Percentiles rank a stretch among this genome's conserved stretches.
Conservation (phyloP, 2,329 filamentous ascomycete species). For the Colletotrichum viniferum region DNA sequence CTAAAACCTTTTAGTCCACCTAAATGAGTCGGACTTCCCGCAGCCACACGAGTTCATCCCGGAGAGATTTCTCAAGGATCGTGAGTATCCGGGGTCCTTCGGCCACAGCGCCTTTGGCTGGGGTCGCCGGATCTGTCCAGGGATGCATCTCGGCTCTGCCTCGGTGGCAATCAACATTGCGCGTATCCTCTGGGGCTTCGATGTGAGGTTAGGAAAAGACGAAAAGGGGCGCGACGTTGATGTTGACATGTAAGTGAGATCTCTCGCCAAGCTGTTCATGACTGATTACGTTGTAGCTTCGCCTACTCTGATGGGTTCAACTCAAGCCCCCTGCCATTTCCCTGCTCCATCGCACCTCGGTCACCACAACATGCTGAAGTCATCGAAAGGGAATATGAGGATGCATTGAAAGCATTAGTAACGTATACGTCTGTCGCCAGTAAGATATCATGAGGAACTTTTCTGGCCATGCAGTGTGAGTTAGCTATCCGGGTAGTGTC, state of each 20-base stretch:
- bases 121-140: constrained; percentile 46
- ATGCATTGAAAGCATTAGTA: constrained; percentile 29
- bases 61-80: constrained; percentile 36
- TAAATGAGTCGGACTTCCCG: constrained; percentile 45
- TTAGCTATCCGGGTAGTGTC: too few species aligned
- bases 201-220: constrained; percentile 30
- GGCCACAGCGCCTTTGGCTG: constrained; percentile 48
- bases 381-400: constrained; percentile 33
- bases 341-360: constrained; percentile 40
- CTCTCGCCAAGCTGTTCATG: background rate
- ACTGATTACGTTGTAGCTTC: constrained; percentile 31
- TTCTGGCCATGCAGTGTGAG: too few species aligned
- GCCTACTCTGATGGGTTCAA: constrained; percentile 48
- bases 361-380: constrained; percentile 34
- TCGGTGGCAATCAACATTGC: constrained; percentile 52
- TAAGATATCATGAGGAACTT: constrained; percentile 23
- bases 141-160: constrained; percentile 56
- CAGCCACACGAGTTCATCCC: constrained; percentile 43
- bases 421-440: constrained; percentile 27
- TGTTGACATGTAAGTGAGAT: constrained; percentile 41
- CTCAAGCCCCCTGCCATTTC: constrained; percentile 44
- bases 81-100: constrained; percentile 38
- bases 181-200: constrained; percentile 58
- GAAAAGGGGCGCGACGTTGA: constrained; percentile 28
- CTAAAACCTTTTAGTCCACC: constrained; percentile 32